phyloP scores from a whole-genome alignment of 2,329 filamentous ascomycete species.

The Cladosporium austrohemisphaericum region DNA sequence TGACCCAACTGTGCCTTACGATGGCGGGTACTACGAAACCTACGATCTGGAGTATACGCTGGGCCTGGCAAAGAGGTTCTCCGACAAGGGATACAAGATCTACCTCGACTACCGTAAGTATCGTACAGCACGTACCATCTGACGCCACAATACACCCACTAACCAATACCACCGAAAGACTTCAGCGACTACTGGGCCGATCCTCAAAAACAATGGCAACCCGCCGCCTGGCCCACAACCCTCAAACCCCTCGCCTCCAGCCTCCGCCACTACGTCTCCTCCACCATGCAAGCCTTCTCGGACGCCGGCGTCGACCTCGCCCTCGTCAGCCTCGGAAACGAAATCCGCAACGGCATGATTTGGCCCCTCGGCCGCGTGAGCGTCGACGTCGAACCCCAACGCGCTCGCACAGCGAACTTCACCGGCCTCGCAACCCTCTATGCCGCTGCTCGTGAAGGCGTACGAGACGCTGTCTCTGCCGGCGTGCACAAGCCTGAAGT shows the following conservation, averaged over 20 bases:
- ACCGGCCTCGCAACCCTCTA: conserved; percentile 33
- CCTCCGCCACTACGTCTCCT: conserved; percentile 35
- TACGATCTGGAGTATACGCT: conserved; percentile 34
- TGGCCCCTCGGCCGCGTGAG: conserved; percentile 36
- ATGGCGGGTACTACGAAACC: conserved; percentile 27
- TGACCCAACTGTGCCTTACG: conserved; percentile 27
- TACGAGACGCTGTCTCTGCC: conserved; percentile 29
- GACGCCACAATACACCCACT: background rate
- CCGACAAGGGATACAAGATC: conserved; percentile 35
- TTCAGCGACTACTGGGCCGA: conserved; percentile 37
- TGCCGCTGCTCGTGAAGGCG: conserved; percentile 29
- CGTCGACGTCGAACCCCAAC: conserved; percentile 35
- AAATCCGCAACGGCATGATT: conserved; percentile 38
- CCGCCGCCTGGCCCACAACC: conserved; percentile 34
- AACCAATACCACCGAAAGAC: conserved; percentile 3
- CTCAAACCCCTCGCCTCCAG: conserved; percentile 29
- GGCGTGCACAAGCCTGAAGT: conserved; percentile 32
- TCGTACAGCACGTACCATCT: background rate
- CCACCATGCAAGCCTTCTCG: conserved; percentile 39
- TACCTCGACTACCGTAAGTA: conserved; percentile 34
- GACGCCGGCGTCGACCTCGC: conserved; percentile 38
- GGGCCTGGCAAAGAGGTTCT: conserved; percentile 33
- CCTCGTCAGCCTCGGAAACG: conserved; percentile 41
- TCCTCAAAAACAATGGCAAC: conserved; percentile 34
- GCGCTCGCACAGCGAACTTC: conserved; percentile 33